These are phyloP conservation scores for Prosopis cineraria DNA, from an alignment of 306 rosid species.

Conservation along the genomic window DNA sequence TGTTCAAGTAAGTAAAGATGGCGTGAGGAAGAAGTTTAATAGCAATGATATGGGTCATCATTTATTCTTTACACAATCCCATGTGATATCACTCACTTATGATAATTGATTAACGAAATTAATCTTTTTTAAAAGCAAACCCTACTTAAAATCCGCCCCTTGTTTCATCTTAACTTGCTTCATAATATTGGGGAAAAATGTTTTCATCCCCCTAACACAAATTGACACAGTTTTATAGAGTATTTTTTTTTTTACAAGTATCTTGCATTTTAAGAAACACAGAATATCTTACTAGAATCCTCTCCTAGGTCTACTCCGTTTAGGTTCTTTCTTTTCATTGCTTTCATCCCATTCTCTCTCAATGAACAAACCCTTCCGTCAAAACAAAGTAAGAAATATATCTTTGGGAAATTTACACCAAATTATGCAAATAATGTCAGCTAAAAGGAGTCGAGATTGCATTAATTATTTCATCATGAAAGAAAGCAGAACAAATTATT, in stretches of 20 bases:
- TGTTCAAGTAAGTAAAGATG: slow-evolving; percentile 14
- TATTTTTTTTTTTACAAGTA: neutral
- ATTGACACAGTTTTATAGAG: neutral
- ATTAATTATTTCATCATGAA: neutral
- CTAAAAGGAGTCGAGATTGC: too few species aligned
- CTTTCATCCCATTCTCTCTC: neutral
- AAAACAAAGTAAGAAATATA: neutral
- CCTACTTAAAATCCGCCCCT: neutral
- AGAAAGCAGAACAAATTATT: neutral
- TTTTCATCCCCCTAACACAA: neutral
- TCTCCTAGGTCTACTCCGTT: neutral
- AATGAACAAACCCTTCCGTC: neutral
- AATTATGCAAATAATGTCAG: neutral
- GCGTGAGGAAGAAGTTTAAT: slow-evolving; percentile 39
- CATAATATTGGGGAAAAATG: neutral
- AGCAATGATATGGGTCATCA: neutral
- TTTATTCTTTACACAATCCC: slow-evolving; percentile 35
- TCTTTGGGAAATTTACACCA: neutral
- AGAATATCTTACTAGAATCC: neutral
- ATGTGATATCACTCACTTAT: slow-evolving; percentile 35
- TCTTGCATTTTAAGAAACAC: neutral
- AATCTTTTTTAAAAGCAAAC: slow-evolving; percentile 8
- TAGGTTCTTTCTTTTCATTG: neutral
- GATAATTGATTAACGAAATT: slow-evolving; percentile 31
- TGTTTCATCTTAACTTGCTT: too few species aligned